Evolutionary conservation across 2,329 filamentous ascomycete genomes (phyloP).

Genomic region (Teratosphaeria destructans): DNA sequence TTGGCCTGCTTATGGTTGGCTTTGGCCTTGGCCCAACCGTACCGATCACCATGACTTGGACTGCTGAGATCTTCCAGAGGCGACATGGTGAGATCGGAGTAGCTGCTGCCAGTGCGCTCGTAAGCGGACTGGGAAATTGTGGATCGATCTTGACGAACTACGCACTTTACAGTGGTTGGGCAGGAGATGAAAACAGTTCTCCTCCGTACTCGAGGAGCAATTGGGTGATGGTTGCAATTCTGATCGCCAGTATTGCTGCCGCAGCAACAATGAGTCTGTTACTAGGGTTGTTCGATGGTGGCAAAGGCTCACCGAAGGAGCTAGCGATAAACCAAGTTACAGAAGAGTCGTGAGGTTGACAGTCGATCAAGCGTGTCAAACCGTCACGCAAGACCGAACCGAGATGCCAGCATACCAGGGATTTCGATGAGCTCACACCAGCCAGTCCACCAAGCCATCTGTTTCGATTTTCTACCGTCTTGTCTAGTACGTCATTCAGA

Average conservation of each 20-base stretch:
- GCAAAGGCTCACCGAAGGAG: not conserved
- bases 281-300: not conserved
- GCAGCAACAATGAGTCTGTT: not conserved
- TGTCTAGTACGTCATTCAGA: not conserved
- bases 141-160: not conserved
- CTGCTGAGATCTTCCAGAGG: not conserved
- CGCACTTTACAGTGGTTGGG: not conserved
- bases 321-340: not conserved
- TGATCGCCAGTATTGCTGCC: not conserved
- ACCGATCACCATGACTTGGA: not conserved
- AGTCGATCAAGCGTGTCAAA: not conserved
- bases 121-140: not conserved
- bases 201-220: not conserved
- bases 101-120: not conserved
- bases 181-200: not conserved
- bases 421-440: no score
- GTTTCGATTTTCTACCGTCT: not conserved
- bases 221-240: not conserved
- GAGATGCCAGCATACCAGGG: no score
- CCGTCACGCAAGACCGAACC: no score
- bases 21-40: not conserved
- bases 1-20: not conserved
- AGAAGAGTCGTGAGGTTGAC: not conserved
- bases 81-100: not conserved
- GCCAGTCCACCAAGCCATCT: no score